phyloP scores from a whole-genome alignment of 345 rosid species.

The Populus davidiana region DNA sequence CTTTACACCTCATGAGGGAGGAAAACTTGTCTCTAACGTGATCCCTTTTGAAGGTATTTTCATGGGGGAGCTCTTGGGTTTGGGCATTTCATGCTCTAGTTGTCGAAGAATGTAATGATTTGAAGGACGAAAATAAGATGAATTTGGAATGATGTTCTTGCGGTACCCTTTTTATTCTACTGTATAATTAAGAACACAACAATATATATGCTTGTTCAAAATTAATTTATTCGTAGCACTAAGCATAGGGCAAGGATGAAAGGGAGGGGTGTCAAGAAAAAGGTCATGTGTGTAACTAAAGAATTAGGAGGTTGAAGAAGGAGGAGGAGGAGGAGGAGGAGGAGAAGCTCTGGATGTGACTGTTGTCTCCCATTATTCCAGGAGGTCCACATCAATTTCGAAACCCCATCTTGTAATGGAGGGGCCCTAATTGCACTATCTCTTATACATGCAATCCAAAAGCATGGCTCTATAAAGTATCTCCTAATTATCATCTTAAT shows the following conservation, averaged over 20 bases:
- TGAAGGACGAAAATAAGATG: background rate
- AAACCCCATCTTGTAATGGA: slow-evolving; percentile 25
- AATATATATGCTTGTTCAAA: background rate
- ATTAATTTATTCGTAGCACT: slow-evolving; percentile 13
- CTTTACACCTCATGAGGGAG: background rate
- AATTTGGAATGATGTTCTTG: background rate
- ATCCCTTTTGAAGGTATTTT: no score
- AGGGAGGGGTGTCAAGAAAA: slow-evolving; percentile 31
- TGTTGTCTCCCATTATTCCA: slow-evolving; percentile 50
- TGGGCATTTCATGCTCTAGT: background rate
- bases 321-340: background rate
- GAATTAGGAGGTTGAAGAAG: slow-evolving; percentile 11
- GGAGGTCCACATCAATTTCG: slow-evolving; percentile 32
- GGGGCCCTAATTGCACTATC: slow-evolving; percentile 42
- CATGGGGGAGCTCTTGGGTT: background rate
- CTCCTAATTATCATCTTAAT: background rate
- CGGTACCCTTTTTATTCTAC: background rate
- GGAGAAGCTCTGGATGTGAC: slow-evolving; percentile 46
- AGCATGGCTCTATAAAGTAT: background rate
- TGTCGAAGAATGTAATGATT: background rate
- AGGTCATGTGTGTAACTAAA: slow-evolving; percentile 23
- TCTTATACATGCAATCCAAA: background rate
- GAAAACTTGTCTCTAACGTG: background rate
- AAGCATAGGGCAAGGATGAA: slow-evolving; percentile 28
- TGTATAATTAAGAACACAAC: background rate